These are phyloP conservation scores for Arthrobotrys musiformis DNA, from an alignment of 2,329 filamentous ascomycete genomes.

Conservation along the genomic window DNA sequence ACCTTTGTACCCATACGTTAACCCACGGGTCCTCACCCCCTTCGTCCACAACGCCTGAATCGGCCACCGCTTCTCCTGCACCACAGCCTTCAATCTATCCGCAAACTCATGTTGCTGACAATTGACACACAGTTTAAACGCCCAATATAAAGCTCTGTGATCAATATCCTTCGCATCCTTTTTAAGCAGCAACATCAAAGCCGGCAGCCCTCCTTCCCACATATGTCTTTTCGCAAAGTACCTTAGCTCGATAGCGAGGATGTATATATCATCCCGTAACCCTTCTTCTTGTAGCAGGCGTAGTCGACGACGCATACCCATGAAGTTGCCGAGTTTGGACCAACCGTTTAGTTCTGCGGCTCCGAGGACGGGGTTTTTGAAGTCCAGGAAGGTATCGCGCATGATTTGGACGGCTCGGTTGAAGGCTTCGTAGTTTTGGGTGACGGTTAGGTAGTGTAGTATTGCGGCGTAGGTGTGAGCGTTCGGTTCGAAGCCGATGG, in stretches of 20 bases:
- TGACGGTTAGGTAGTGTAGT: slow-evolving; percentile 45
- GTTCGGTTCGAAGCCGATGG: slow-evolving; percentile 42
- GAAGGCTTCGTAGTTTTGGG: slow-evolving; percentile 44
- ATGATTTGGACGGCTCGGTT: slow-evolving; percentile 48
- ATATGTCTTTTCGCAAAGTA: slow-evolving; percentile 52
- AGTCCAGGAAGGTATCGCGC: slow-evolving; percentile 41
- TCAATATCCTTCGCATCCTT: slow-evolving; percentile 31
- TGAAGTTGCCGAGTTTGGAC: slow-evolving; percentile 53
- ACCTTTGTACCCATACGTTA: slow-evolving; percentile 41
- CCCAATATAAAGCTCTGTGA: slow-evolving; percentile 46
- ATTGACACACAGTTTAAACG: slow-evolving; percentile 39
- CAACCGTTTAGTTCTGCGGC: slow-evolving; percentile 49
- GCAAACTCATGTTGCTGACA: slow-evolving; percentile 42
- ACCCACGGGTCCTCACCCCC: slow-evolving; percentile 24
- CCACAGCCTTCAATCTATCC: slow-evolving; percentile 37
- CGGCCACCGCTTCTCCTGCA: slow-evolving; percentile 53
- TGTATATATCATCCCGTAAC: slow-evolving; percentile 38
- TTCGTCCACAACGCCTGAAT: slow-evolving; percentile 36
- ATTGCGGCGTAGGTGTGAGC: slow-evolving; percentile 41
- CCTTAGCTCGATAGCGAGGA: slow-evolving; percentile 45
- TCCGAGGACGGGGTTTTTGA: slow-evolving; percentile 41
- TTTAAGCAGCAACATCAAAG: slow-evolving; percentile 21
- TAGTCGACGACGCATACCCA: slow-evolving; percentile 47
- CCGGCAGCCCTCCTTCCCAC: slow-evolving; percentile 51
- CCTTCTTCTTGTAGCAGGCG: slow-evolving; percentile 47